phyloP scores from a whole-genome alignment of 2,329 filamentous ascomycete genomes.

The Ophiosphaerella korrae region DNA sequence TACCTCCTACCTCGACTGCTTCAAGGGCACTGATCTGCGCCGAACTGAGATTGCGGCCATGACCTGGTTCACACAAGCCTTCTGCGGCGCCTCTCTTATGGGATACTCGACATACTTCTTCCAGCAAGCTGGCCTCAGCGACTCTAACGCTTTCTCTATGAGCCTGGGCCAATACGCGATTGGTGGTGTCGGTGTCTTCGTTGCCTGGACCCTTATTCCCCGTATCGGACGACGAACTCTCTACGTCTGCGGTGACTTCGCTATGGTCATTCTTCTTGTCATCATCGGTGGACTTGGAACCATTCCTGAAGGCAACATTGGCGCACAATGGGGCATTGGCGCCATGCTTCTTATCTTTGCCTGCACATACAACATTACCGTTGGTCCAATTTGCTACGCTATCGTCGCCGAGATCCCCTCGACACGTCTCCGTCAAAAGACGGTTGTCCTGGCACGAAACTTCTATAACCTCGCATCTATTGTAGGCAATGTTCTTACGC shows the following conservation, averaged over 20 bases:
- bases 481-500: constrained; percentile 62
- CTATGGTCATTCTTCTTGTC: constrained; percentile 67
- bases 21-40: constrained; percentile 78
- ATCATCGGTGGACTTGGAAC: constrained; percentile 82
- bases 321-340: constrained; percentile 52
- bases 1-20: constrained; percentile 80
- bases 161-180: constrained; percentile 62
- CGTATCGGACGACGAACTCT: constrained; percentile 75
- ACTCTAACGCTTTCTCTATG: constrained; percentile 51
- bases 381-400: constrained; percentile 89
- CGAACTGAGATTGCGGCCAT: constrained; percentile 73
- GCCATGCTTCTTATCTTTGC: constrained; percentile 50
- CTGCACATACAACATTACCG: constrained; percentile 80
- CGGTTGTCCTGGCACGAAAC: constrained; percentile 81
- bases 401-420: constrained; percentile 85
- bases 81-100: constrained; percentile 42
- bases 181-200: constrained; percentile 69
- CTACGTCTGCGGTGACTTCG: constrained; percentile 70
- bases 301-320: constrained; percentile 43
- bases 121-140: constrained; percentile 53
- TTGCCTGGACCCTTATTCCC: constrained; percentile 79
- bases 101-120: constrained; percentile 55
- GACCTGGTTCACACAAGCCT: constrained; percentile 55
- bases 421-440: constrained; percentile 85
- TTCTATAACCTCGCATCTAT: constrained; percentile 79